Percentiles rank a stretch among this genome's conserved stretches.
phyloP scores from a whole-genome alignment of 2,329 filamentous ascomycete species.

The Chaetomiaceae sp. region DNA sequence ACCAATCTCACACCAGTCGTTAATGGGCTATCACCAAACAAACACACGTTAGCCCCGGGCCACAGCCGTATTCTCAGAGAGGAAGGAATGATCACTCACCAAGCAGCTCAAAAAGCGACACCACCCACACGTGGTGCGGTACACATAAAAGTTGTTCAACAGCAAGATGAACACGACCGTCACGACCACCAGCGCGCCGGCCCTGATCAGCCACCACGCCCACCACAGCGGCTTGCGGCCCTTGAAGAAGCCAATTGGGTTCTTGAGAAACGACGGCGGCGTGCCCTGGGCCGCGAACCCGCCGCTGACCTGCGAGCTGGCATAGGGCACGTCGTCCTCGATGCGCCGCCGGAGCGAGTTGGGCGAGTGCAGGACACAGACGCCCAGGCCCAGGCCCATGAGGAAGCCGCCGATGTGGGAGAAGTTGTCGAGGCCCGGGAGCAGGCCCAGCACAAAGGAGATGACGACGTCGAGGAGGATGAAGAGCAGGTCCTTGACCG shows the following conservation, averaged over 20 bases:
- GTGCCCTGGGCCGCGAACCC: conserved; percentile 42
- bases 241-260: conserved; percentile 77
- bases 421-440: conserved; percentile 95
- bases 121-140: conserved; percentile 74
- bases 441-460: conserved; percentile 84
- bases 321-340: conserved; percentile 65
- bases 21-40: conserved; percentile 48
- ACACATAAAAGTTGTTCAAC: conserved; percentile 85
- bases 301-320: conserved; percentile 55
- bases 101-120: conserved; percentile 94
- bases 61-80: not conserved
- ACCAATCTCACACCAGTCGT: conserved; percentile 59
- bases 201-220: conserved; percentile 91
- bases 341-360: conserved; percentile 71
- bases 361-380: conserved; percentile 85
- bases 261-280: conserved; percentile 54
- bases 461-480: conserved; percentile 81
- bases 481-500: conserved; percentile 80
- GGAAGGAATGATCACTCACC: conserved; percentile 53
- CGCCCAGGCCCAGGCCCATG: conserved; percentile 81
- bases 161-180: conserved; percentile 82
- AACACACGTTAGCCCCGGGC: not conserved
- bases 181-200: conserved; percentile 71
- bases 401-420: conserved; percentile 94
- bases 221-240: conserved; percentile 92